A percentile compares a stretch with the other conserved stretches of the same genome.
Evolutionary conservation across 495 filamentous ascomycete species (phyloP).

Genomic region (Tuber magnatum): DNA sequence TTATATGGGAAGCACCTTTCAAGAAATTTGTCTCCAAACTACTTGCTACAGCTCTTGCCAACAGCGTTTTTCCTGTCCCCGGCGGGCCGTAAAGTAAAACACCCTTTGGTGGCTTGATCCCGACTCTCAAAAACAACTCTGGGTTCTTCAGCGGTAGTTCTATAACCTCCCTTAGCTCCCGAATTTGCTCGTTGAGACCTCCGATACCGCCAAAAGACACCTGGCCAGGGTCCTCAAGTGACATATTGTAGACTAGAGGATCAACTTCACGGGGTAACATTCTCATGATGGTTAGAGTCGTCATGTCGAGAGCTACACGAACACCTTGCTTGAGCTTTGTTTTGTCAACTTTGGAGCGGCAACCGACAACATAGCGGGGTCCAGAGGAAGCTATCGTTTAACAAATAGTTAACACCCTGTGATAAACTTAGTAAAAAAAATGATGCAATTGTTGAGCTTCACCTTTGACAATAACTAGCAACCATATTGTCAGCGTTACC

Average conservation of each 20-base stretch:
- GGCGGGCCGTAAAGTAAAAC: conserved; percentile 93
- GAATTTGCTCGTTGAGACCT: conserved; percentile 96
- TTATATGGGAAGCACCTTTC: conserved; percentile 58
- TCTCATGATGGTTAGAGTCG: conserved; percentile 98
- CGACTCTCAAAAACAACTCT: conserved; percentile 90
- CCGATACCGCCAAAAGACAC: conserved; percentile 99
- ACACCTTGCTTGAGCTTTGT: conserved; percentile 94
- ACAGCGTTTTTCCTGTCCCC: conserved; percentile 92
- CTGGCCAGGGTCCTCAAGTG: conserved; percentile 93
- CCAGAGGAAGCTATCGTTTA: conserved; percentile 82
- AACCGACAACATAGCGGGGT: conserved; percentile 96
- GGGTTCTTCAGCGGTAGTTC: conserved; percentile 98
- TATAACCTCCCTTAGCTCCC: conserved; percentile 95
- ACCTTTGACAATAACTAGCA: conserved; percentile 40
- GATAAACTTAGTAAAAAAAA: conserved; percentile 26
- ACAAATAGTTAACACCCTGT: conserved; percentile 48
- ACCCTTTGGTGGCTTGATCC: conserved; percentile 98
- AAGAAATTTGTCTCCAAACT: conserved; percentile 97
- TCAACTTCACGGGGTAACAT: conserved; percentile 99
- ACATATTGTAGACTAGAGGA: conserved; percentile 99
- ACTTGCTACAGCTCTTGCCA: conserved; percentile 93
- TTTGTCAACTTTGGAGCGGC: conserved; percentile 96
- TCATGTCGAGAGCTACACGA: conserved; percentile 98
- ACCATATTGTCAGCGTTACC: conserved; percentile 22
- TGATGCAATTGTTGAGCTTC: neutral